Evolutionary conservation across 495 filamentous ascomycete species (phyloP).

Genomic region (Aspergillus affinis): DNA sequence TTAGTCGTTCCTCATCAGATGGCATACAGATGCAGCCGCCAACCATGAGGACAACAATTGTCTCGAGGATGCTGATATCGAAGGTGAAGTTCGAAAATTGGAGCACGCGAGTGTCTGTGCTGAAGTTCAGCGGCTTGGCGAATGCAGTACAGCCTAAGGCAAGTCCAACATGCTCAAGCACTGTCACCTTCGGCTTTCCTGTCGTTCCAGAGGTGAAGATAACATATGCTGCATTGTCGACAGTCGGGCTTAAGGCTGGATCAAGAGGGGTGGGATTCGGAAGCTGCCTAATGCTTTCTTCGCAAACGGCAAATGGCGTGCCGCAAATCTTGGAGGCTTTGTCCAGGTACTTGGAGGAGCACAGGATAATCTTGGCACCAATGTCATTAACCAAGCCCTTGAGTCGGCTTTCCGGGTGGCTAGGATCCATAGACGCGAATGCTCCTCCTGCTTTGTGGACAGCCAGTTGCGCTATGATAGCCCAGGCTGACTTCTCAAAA

Average conservation of each 20-base stretch:
- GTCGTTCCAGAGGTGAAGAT: constrained; percentile 55
- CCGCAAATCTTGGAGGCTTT: constrained; percentile 35
- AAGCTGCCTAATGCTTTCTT: constrained; percentile 29
- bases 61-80: constrained; percentile 65
- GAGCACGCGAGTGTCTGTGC: constrained; percentile 54
- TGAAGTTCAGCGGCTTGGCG: constrained; percentile 42
- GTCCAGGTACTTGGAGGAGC: constrained; percentile 31
- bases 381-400: constrained; percentile 52
- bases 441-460: constrained; percentile 60
- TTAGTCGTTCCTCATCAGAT: constrained; percentile 54
- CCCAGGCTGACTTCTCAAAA: constrained; percentile 59
- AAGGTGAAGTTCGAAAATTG: constrained; percentile 71
- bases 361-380: constrained; percentile 39
- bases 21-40: constrained; percentile 68
- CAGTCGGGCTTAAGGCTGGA: constrained; percentile 15
- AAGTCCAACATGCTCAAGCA: constrained; percentile 44
- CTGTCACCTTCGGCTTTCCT: constrained; percentile 50
- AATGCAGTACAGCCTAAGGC: constrained; percentile 34
- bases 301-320: constrained; percentile 30
- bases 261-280: constrained; percentile 21
- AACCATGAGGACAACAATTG: constrained; percentile 61
- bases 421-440: constrained; percentile 58
- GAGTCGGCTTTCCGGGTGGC: constrained; percentile 54
- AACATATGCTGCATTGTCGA: constrained; percentile 42
- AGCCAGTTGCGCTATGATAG: constrained; percentile 52